Evolutionary conservation across 352 stramenopile species (phyloP).

Genomic region (Globisporangium spinosum): DNA sequence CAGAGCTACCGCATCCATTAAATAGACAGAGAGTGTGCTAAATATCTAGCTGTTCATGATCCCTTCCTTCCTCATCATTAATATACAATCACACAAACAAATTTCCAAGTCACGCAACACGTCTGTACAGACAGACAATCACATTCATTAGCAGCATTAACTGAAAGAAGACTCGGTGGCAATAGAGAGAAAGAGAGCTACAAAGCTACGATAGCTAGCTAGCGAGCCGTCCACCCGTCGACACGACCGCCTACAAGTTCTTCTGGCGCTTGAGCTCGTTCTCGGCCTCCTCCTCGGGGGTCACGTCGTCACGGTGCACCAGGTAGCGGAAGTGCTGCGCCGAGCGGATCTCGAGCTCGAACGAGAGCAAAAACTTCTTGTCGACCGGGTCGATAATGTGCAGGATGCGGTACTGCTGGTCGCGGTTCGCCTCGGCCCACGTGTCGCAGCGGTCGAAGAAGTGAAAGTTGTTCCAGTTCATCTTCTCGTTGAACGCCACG

Average conservation of each 20-base stretch:
- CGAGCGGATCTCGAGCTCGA: conserved; percentile 72
- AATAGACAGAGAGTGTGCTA: conserved; percentile 12
- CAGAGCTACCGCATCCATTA: conserved; percentile 83
- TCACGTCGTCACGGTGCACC: conserved; percentile 54
- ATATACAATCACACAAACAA: background rate
- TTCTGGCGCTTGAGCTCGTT: conserved; percentile 60
- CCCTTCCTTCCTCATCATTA: background rate
- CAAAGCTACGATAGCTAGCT: background rate
- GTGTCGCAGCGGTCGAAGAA: conserved; percentile 73
- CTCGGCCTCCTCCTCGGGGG: conserved; percentile 41
- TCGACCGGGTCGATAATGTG: conserved; percentile 59
- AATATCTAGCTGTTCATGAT: background rate
- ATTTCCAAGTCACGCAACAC: background rate
- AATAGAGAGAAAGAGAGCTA: background rate
- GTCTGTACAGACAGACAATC: background rate
- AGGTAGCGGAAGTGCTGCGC: conserved; percentile 66
- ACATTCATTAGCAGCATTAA: background rate
- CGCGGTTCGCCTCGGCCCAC: conserved; percentile 55
- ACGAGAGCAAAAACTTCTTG: conserved; percentile 59
- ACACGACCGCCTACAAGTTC: conserved; percentile 32
- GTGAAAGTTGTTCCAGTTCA: conserved; percentile 71
- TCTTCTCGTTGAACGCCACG: conserved; percentile 47
- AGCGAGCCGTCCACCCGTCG: background rate
- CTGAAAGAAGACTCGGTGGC: too few species aligned
- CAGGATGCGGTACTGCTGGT: conserved; percentile 74